These are phyloP conservation scores for Silene noctiflora DNA, from an alignment of 179 eudicot genomes.

Conservation along the genomic window DNA sequence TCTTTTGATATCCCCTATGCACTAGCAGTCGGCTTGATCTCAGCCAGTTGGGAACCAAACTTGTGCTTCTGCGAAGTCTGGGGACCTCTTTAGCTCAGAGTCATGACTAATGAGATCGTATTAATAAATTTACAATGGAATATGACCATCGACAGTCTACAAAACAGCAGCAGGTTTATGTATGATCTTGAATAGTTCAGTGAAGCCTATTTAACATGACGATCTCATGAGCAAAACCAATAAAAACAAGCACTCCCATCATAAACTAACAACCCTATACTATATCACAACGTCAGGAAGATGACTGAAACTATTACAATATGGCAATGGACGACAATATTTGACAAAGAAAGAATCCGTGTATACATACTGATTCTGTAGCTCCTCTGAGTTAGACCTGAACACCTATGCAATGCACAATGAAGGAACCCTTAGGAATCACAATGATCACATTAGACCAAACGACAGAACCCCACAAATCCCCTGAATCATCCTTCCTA, in stretches of 20 bases:
- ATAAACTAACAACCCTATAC: not conserved
- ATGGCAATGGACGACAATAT: not conserved
- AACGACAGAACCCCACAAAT: constrained; percentile 52
- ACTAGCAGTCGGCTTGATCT: not conserved
- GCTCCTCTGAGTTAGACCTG: constrained; percentile 38
- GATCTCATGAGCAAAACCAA: not conserved
- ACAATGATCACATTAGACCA: constrained; percentile 61
- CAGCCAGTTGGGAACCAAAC: not conserved
- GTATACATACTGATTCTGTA: not conserved
- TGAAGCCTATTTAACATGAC: not conserved
- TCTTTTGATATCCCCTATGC: too few species aligned
- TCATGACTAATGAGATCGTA: not conserved
- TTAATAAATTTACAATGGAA: too few species aligned
- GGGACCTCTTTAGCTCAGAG: not conserved
- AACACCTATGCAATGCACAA: constrained; percentile 72
- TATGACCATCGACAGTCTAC: not conserved
- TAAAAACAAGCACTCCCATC: not conserved
- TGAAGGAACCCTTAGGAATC: constrained; percentile 55
- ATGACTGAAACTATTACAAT: too few species aligned
- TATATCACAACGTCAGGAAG: not conserved
- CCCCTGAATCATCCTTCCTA: constrained; percentile 49
- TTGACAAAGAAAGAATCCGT: not conserved
- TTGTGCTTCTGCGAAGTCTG: not conserved
- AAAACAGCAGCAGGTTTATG: not conserved
- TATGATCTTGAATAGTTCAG: not conserved